These are phyloP conservation scores for Sarocladium oryzae DNA, from an alignment of 2,329 filamentous ascomycete genomes.

Conservation along the genomic window DNA sequence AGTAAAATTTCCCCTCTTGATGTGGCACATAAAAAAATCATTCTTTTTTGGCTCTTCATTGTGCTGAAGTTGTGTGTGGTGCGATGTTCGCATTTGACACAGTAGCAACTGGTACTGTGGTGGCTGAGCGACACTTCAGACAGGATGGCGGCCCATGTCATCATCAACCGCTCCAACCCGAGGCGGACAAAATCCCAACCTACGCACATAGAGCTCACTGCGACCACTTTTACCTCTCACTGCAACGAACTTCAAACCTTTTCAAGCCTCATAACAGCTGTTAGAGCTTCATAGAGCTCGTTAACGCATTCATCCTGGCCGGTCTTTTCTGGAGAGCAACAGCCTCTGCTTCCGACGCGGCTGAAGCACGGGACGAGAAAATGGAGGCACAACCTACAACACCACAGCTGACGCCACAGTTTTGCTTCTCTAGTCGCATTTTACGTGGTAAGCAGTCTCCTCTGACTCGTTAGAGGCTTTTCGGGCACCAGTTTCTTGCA, in stretches of 20 bases:
- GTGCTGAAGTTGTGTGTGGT: too few species aligned
- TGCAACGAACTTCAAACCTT: background rate
- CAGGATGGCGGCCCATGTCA: constrained; percentile 3
- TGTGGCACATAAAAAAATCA: too few species aligned
- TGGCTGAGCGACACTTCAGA: too few species aligned
- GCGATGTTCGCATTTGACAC: too few species aligned
- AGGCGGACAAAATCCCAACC: background rate
- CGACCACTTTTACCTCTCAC: background rate
- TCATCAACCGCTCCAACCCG: constrained; percentile 3
- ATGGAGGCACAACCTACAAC: constrained; percentile 40
- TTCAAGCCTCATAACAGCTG: background rate
- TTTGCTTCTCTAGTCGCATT: constrained; percentile 67
- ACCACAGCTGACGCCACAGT: constrained; percentile 61
- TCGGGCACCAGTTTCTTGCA: too few species aligned
- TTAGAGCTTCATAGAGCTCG: background rate
- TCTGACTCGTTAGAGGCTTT: too few species aligned
- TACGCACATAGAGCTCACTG: too few species aligned
- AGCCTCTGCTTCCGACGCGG: constrained; percentile 29
- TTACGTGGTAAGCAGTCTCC: constrained; percentile 61
- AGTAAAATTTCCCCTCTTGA: too few species aligned
- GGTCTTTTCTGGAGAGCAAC: constrained; percentile 41
- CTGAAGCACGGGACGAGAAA: constrained; percentile 24
- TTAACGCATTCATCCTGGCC: constrained; percentile 36
- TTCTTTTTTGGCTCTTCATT: too few species aligned
- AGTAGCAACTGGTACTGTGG: too few species aligned